Evolutionary conservation across 2,329 filamentous ascomycete species (phyloP).

Genomic region (Xylariales sp.): DNA sequence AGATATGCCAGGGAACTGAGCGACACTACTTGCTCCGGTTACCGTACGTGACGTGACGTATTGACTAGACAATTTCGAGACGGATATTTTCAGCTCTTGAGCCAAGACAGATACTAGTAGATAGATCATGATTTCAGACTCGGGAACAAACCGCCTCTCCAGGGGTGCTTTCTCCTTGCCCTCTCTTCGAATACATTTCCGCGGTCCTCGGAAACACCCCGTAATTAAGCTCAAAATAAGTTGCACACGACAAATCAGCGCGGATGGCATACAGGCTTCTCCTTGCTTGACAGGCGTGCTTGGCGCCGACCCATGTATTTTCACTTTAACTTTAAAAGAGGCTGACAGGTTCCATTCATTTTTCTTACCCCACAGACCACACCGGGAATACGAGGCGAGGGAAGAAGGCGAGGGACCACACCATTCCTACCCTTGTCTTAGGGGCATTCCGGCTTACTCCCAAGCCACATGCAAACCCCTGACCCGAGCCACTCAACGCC

Average conservation of each 20-base stretch:
- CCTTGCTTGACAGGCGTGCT: not conserved
- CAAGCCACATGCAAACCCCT: slow-evolving; percentile 7
- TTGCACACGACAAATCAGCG: not conserved
- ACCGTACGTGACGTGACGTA: too few species aligned
- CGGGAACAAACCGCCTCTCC: too few species aligned
- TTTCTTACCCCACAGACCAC: slow-evolving; percentile 1
- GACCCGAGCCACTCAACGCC: not conserved
- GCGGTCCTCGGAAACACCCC: not conserved
- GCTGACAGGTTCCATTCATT: not conserved
- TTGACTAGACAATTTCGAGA: not conserved
- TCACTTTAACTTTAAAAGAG: too few species aligned
- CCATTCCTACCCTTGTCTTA: not conserved
- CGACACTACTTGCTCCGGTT: too few species aligned
- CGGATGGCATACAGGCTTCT: not conserved
- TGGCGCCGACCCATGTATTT: too few species aligned
- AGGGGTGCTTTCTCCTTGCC: not conserved
- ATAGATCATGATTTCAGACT: not conserved
- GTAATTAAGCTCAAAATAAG: not conserved
- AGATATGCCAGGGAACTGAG: not conserved
- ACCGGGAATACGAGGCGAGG: not conserved
- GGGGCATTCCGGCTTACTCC: not conserved
- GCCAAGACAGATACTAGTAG: not conserved
- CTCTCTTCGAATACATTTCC: not conserved
- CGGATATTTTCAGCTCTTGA: not conserved
- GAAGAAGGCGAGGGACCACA: not conserved